A percentile compares a stretch with the other conserved stretches of the same genome.
Evolutionary conservation across 2,329 filamentous ascomycete species (phyloP).

Genomic region (Trichoderma sp.): DNA sequence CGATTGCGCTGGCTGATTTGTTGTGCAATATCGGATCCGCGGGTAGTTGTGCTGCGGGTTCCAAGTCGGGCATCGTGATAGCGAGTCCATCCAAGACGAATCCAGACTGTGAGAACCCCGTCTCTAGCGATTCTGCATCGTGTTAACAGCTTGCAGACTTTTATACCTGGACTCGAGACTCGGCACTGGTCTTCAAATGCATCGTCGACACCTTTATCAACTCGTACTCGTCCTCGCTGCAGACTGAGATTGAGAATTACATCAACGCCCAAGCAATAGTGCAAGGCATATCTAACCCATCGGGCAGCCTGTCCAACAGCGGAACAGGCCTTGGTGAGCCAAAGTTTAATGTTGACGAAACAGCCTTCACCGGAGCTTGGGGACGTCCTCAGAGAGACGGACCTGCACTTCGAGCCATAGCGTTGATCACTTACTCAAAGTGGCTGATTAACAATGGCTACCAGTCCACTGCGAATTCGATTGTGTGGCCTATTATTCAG

Average conservation of each 20-base stretch:
- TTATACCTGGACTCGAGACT: neutral
- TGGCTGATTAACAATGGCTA: constrained; percentile 70
- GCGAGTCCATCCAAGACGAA: neutral
- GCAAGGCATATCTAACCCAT: constrained; percentile 69
- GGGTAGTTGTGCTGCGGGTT: neutral
- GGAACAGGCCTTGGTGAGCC: constrained; percentile 66
- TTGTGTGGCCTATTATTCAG: constrained; percentile 71
- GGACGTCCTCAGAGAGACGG: constrained; percentile 78
- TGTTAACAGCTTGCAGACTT: neutral
- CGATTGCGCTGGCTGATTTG: neutral
- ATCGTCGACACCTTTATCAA: neutral
- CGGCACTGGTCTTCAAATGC: neutral
- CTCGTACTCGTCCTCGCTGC: constrained; percentile 44
- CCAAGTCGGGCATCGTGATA: neutral
- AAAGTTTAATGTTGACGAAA: constrained; percentile 68
- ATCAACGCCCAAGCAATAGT: constrained; percentile 66
- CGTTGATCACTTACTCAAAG: constrained; percentile 70
- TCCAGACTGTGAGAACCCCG: neutral
- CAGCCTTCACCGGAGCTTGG: constrained; percentile 68
- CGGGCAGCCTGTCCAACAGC: constrained; percentile 55
- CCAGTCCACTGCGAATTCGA: constrained; percentile 53
- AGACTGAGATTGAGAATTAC: constrained; percentile 66
- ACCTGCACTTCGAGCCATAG: constrained; percentile 74
- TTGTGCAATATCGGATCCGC: neutral
- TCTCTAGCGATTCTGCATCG: neutral